These are phyloP conservation scores for Scheffersomyces stipitis DNA, from an alignment of 805 yeast genomes.

Conservation along the genomic window DNA sequence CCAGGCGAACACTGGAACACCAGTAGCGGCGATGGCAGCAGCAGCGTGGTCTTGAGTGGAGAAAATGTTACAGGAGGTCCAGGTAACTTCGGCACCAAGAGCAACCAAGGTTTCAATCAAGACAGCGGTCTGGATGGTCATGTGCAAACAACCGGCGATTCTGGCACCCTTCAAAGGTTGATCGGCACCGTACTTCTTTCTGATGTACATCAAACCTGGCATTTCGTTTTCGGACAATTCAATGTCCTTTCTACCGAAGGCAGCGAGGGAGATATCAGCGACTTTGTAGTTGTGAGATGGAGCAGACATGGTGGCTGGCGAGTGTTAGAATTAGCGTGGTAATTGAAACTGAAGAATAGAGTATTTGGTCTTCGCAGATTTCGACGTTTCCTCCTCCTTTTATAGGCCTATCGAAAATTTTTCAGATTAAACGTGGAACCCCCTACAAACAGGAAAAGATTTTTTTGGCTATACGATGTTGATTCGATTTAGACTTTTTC, in stretches of 20 bases:
- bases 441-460: too few relatives aligned
- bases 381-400: not conserved
- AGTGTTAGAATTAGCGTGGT: too few relatives aligned
- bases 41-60: conserved; percentile 99
- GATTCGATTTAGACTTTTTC: too few relatives aligned
- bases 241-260: conserved; percentile 99
- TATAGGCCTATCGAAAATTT: not conserved
- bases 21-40: conserved; percentile 99
- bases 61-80: conserved; percentile 99
- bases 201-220: conserved; percentile 99
- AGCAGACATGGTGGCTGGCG: conserved; percentile 30
- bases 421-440: not conserved
- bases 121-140: conserved; percentile 99
- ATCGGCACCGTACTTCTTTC: conserved; percentile 83
- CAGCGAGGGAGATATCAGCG: conserved; percentile 97
- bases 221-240: conserved; percentile 98
- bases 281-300: conserved; percentile 77
- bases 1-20: conserved; percentile 99
- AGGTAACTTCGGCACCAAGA: conserved; percentile 98
- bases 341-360: not conserved
- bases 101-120: conserved; percentile 96
- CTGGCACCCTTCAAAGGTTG: conserved; percentile 99
- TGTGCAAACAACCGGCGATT: conserved; percentile 98
- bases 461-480: too few relatives aligned
- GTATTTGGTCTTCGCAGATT: not conserved